A percentile compares a stretch with the other conserved stretches of the same genome.
phyloP scores from a whole-genome alignment of 495 filamentous ascomycete species.

The Barbatosphaeria neglecta region DNA sequence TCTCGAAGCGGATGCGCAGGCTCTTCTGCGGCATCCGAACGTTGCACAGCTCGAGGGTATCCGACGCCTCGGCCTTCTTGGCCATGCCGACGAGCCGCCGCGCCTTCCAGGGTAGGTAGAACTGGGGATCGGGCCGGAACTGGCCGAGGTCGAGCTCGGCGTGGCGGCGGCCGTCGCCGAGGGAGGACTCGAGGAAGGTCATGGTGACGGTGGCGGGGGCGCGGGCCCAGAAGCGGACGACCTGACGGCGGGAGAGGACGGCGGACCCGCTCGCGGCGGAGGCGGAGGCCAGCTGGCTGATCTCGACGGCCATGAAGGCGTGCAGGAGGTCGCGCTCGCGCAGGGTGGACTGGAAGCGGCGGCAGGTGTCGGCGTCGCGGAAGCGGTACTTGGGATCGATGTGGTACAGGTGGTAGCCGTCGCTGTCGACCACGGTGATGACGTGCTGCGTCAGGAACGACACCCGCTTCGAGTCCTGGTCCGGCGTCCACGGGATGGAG shows the following conservation, averaged over 20 bases:
- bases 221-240: neutral
- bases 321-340: neutral
- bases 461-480: neutral
- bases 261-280: too few relatives aligned
- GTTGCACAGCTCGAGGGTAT: neutral
- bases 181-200: neutral
- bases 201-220: neutral
- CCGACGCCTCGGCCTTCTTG: neutral
- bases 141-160: neutral
- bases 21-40: neutral
- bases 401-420: neutral
- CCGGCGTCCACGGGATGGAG: neutral
- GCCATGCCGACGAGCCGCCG: neutral
- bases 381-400: neutral
- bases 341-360: neutral
- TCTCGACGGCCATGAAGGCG: neutral
- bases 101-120: neutral
- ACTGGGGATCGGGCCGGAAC: neutral
- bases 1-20: neutral
- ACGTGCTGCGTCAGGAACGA: neutral
- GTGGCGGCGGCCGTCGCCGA: neutral
- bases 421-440: neutral
- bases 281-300: neutral
- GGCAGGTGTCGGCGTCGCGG: neutral
- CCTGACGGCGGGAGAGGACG: neutral